Conservation (phyloP, 768 basidiomycete species). For the Tulasnella calospora region DNA sequence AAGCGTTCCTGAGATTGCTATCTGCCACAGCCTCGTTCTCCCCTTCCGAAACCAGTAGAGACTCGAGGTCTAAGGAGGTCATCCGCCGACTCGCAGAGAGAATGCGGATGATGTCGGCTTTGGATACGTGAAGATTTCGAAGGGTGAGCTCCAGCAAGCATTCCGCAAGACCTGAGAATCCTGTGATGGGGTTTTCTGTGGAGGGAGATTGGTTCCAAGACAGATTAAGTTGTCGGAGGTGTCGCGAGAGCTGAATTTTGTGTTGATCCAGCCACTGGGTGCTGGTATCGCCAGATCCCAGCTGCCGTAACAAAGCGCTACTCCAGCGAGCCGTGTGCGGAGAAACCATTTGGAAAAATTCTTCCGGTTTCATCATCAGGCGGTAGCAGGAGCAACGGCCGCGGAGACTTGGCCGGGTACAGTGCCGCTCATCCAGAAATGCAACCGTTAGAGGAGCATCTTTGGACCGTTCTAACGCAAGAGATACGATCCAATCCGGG, state of each 20-base stretch:
- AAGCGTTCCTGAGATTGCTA: no score
- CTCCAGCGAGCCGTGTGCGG: no score
- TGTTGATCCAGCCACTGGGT: no score
- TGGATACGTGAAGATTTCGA: background rate
- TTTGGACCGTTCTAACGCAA: background rate
- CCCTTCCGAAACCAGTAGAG: background rate
- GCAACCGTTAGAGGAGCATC: background rate
- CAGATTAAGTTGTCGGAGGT: background rate
- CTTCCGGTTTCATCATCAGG: background rate
- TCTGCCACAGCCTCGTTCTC: background rate
- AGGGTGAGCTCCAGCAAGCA: no score
- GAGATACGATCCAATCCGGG: background rate
- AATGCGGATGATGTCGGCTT: background rate
- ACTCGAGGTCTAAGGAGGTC: background rate
- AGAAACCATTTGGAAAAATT: background rate
- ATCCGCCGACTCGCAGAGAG: background rate
- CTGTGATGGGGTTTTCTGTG: no score
- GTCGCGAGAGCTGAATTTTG: background rate
- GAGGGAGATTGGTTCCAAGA: no score
- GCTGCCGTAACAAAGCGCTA: no score
- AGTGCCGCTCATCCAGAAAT: no score
- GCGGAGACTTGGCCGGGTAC: background rate
- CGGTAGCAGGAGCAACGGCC: background rate
- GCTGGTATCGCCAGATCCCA: background rate
- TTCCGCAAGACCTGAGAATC: no score